Percentiles rank a stretch among this genome's conserved stretches.
Evolutionary conservation across 192 early-diverging fungal species (phyloP).

Genomic region (Coemansia umbellata): DNA sequence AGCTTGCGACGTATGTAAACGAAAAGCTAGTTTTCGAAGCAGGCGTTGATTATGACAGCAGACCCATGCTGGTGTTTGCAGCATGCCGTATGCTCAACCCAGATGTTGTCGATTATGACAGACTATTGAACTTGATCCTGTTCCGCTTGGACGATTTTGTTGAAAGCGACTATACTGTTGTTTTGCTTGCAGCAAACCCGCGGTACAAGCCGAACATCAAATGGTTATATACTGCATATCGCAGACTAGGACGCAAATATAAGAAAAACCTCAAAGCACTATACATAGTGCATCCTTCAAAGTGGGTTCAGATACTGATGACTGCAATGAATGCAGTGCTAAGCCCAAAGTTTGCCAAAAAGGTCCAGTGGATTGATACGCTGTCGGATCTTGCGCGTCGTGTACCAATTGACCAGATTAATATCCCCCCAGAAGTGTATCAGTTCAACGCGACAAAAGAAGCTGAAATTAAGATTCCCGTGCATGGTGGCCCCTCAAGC

Average conservation of each 20-base stretch:
- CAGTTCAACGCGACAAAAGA: conserved; percentile 50
- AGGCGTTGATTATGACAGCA: conserved; percentile 79
- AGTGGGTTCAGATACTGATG: conserved; percentile 77
- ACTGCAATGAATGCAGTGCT: conserved; percentile 81
- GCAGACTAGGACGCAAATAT: conserved; percentile 76
- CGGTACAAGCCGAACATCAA: conserved; percentile 73
- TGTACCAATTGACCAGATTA: conserved; percentile 71
- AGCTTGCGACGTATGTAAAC: conserved; percentile 49
- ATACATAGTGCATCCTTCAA: conserved; percentile 88
- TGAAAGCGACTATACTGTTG: conserved; percentile 85
- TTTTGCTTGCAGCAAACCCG: conserved; percentile 78
- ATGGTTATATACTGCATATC: conserved; percentile 86
- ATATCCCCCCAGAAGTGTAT: conserved; percentile 63
- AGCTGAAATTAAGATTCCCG: conserved; percentile 36
- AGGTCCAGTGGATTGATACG: conserved; percentile 76
- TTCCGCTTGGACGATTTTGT: conserved; percentile 75
- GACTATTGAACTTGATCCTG: conserved; percentile 64
- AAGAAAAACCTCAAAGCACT: conserved; percentile 94
- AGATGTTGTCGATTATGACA: conserved; percentile 75
- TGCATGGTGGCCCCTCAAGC: conserved; percentile 30
- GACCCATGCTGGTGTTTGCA: conserved; percentile 78
- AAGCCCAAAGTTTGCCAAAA: conserved; percentile 89
- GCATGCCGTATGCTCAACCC: conserved; percentile 88
- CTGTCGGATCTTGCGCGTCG: conserved; percentile 61
- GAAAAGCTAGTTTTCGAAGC: conserved; percentile 50